Percentiles rank a stretch among this genome's conserved stretches.
Evolutionary conservation across 495 filamentous ascomycete genomes (phyloP).

Genomic region (Melanomma pulvis-pyrius): DNA sequence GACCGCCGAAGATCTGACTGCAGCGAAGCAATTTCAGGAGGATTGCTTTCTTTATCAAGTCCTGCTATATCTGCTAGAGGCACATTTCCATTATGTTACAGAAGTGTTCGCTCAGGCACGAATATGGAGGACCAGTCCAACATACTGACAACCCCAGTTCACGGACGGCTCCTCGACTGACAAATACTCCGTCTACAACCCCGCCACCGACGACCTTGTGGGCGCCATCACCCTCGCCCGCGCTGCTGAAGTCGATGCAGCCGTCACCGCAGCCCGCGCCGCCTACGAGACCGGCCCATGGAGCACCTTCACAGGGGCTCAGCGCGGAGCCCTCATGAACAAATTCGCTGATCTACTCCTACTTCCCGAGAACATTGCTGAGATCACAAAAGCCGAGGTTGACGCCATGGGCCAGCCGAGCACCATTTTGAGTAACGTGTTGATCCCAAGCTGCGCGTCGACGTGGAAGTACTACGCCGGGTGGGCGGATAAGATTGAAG

Average conservation of each 20-base stretch:
- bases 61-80: too few relatives aligned
- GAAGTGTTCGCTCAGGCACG: too few relatives aligned
- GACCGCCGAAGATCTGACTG: too few relatives aligned
- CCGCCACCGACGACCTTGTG: constrained; percentile 9
- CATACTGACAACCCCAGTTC: constrained; percentile 11
- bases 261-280: constrained; percentile 19
- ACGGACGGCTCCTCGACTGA: constrained; percentile 11
- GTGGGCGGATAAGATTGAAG: constrained; percentile 32
- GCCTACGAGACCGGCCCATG: constrained; percentile 28
- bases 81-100: too few relatives aligned
- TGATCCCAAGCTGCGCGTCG: constrained; percentile 10
- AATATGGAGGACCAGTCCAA: background rate
- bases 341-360: constrained; percentile 29
- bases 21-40: too few relatives aligned
- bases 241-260: constrained; percentile 24
- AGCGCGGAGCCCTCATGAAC: constrained; percentile 19
- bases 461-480: constrained; percentile 33
- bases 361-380: constrained; percentile 9
- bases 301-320: constrained; percentile 16
- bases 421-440: background rate
- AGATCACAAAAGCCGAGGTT: constrained; percentile 16
- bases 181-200: constrained; percentile 25
- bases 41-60: too few relatives aligned
- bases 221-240: constrained; percentile 23
- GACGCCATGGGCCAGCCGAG: constrained; percentile 19